Conservation (phyloP, 2,329 filamentous ascomycete species). For the Akanthomyces dipterigenus region DNA sequence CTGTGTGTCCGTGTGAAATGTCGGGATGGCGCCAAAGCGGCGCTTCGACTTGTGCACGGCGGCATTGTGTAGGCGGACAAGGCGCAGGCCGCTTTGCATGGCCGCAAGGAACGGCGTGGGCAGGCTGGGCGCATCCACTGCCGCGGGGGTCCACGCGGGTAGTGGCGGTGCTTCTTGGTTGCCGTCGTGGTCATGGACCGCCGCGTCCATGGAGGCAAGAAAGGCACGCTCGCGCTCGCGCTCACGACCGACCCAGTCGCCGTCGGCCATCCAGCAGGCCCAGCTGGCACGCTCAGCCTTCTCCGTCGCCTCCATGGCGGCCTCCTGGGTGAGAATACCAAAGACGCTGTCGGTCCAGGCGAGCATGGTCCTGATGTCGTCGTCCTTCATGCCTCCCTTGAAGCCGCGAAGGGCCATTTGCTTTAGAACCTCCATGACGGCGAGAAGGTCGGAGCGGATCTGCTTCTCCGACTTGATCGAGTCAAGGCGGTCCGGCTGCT, state of each 20-base stretch:
- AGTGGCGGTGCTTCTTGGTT: constrained; percentile 36
- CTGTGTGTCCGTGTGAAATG: constrained; percentile 83
- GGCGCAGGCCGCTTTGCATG: constrained; percentile 70
- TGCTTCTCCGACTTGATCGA: constrained; percentile 81
- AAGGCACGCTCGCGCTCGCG: constrained; percentile 76
- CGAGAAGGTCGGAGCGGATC: constrained; percentile 75
- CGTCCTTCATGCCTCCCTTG: constrained; percentile 68
- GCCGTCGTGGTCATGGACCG: constrained; percentile 37
- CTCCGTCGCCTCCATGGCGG: constrained; percentile 69
- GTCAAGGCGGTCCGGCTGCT: constrained; percentile 77
- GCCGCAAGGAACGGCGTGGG: constrained; percentile 68
- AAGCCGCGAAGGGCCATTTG: constrained; percentile 87
- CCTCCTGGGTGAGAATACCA: constrained; percentile 68
- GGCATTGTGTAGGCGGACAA: constrained; percentile 85
- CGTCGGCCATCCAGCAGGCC: constrained; percentile 76
- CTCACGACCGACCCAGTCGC: constrained; percentile 70
- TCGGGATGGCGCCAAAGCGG: constrained; percentile 82
- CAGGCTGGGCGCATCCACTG: constrained; percentile 31
- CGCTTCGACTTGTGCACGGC: constrained; percentile 77
- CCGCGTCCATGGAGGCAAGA: constrained; percentile 57
- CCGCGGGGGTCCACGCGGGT: constrained; percentile 58
- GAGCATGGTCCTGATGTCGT: constrained; percentile 70
- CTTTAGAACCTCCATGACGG: constrained; percentile 85
- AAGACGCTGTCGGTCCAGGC: constrained; percentile 76
- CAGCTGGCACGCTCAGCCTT: constrained; percentile 62